Conservation (phyloP, 1,284 basidiomycete species). For the Paramarasmius palmivorus region DNA sequence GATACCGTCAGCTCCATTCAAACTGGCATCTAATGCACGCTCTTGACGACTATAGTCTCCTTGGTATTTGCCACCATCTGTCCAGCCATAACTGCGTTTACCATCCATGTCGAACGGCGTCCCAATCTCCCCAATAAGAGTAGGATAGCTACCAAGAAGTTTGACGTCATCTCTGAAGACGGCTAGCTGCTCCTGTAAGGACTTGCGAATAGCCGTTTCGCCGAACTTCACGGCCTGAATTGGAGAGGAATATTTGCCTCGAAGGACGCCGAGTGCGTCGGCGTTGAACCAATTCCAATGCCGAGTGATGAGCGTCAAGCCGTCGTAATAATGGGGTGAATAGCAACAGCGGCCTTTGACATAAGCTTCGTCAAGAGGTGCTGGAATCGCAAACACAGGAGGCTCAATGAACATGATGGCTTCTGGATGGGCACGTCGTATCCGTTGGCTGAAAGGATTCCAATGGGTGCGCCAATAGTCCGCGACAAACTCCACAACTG, state of each 20-base stretch:
- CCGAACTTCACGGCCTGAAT: conserved; percentile 77
- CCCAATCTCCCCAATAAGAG: conserved; percentile 94
- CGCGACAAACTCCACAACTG: conserved; percentile 65
- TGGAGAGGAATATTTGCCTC: conserved; percentile 83
- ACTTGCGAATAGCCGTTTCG: conserved; percentile 79
- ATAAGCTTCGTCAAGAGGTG: conserved; percentile 58
- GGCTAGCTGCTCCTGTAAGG: conserved; percentile 82
- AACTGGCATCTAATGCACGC: conserved; percentile 87
- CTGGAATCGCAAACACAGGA: conserved; percentile 87
- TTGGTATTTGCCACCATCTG: conserved; percentile 69
- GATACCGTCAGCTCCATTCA: conserved; percentile 86
- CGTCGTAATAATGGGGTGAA: conserved; percentile 94
- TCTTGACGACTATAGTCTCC: conserved; percentile 84
- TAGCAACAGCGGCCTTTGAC: conserved; percentile 77
- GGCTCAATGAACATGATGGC: conserved; percentile 92
- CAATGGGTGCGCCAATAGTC: conserved; percentile 89
- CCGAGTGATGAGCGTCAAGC: conserved; percentile 79
- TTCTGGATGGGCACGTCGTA: conserved; percentile 78
- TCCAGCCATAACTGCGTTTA: conserved; percentile 83
- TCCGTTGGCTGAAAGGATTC: conserved; percentile 59
- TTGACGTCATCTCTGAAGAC: conserved; percentile 74
- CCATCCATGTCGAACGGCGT: conserved; percentile 92
- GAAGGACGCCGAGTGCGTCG: conserved; percentile 87
- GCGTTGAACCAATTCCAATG: conserved; percentile 99
- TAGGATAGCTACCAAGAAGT: conserved; percentile 79